Evolutionary conservation across 1,139 yeast species (phyloP).

Genomic region (Debaryomyces fabryi): DNA sequence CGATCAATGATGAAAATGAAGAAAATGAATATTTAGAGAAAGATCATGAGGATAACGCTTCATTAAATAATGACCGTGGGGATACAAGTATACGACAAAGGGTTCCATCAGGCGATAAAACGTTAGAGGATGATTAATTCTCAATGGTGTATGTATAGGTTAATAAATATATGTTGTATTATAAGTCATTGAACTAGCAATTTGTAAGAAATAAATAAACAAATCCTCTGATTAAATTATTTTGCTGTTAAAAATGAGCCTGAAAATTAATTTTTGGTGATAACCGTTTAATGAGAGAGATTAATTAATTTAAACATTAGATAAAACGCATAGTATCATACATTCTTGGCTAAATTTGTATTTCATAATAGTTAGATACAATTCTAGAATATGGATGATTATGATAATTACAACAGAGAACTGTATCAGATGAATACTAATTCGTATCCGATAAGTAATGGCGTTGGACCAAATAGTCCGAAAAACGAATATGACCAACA

Average conservation of each 20-base stretch:
- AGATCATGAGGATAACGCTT: neutral
- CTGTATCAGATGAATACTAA: constrained; percentile 5
- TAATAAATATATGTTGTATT: neutral
- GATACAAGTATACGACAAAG: constrained; percentile 26
- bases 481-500: constrained; percentile 1
- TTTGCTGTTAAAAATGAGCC: constrained; percentile 2
- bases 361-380: neutral
- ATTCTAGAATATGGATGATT: constrained; percentile 2
- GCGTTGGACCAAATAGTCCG: neutral
- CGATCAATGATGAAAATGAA: constrained; percentile 15
- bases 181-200: neutral
- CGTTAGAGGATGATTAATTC: constrained; percentile 7
- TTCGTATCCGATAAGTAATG: neutral
- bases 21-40: constrained; percentile 14
- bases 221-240: neutral
- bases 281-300: neutral
- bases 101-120: constrained; percentile 31
- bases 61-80: neutral
- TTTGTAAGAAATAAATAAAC: neutral
- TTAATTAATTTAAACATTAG: neutral
- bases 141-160: constrained; percentile 3
- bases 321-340: constrained; percentile 1
- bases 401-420: constrained; percentile 2
- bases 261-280: constrained; percentile 1
- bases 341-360: neutral